Evolutionary conservation across 2,329 filamentous ascomycete species (phyloP).

Genomic region (Botrytis byssoidea): DNA sequence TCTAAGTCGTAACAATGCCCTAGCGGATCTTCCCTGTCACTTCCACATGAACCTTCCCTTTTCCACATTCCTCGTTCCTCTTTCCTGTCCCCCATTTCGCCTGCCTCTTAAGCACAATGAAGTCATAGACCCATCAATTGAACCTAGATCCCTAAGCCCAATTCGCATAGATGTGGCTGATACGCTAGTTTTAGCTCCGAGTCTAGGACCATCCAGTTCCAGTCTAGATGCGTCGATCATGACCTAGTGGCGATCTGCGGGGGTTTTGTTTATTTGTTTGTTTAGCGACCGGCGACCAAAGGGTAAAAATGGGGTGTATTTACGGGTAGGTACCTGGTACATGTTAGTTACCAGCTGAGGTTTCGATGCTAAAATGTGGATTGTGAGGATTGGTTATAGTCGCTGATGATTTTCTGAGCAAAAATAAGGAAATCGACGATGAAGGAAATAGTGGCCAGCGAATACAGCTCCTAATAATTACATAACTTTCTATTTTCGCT

Average conservation of each 20-base stretch:
- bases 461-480: neutral
- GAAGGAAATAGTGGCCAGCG: neutral
- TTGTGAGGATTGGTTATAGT: neutral
- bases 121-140: neutral
- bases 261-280: neutral
- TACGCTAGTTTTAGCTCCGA: neutral
- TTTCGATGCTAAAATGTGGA: neutral
- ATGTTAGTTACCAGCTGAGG: neutral
- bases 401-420: neutral
- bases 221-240: neutral
- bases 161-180: neutral
- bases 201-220: neutral
- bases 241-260: neutral
- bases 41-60: neutral
- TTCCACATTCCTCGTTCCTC: neutral
- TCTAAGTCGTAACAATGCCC: neutral
- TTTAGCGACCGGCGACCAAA: neutral
- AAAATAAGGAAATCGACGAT: neutral
- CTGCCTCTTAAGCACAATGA: neutral
- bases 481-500: neutral
- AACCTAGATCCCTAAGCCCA: neutral
- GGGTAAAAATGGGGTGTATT: neutral
- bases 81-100: neutral
- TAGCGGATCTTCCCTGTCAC: neutral
- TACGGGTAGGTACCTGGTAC: neutral